phyloP scores from a whole-genome alignment of 164 flowering plant genomes.

The Dillenia turbinata region DNA sequence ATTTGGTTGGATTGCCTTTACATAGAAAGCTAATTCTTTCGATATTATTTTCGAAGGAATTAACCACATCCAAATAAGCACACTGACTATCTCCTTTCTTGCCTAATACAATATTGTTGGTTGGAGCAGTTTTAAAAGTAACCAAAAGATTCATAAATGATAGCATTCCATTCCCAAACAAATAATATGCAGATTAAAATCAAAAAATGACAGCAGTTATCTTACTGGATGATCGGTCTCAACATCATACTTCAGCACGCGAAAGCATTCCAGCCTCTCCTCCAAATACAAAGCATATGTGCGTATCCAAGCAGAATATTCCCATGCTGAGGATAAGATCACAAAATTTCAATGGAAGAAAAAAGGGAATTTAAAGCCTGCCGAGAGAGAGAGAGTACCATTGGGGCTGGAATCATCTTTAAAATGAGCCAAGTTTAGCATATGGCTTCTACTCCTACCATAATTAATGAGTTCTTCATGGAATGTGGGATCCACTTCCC shows the following conservation, averaged over 20 bases:
- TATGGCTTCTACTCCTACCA: conserved; percentile 77
- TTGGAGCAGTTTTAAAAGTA: no score
- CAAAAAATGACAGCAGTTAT: neutral
- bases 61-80: no score
- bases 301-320: conserved; percentile 97
- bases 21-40: no score
- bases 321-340: conserved; percentile 75
- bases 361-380: no score
- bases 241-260: conserved; percentile 79
- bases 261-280: conserved; percentile 90
- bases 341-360: neutral
- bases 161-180: no score
- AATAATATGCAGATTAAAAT: neutral
- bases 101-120: no score
- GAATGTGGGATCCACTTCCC: conserved; percentile 94
- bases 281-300: conserved; percentile 89
- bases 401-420: conserved; percentile 95
- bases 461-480: conserved; percentile 89
- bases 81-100: no score
- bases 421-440: conserved; percentile 93
- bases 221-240: conserved; percentile 83
- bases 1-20: no score
- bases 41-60: no score
- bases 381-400: conserved; percentile 39
- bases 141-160: no score